A percentile compares a stretch with the other conserved stretches of the same genome.
Evolutionary conservation across 2,329 filamentous ascomycete species (phyloP).

Genomic region (Diaporthe amygdali): DNA sequence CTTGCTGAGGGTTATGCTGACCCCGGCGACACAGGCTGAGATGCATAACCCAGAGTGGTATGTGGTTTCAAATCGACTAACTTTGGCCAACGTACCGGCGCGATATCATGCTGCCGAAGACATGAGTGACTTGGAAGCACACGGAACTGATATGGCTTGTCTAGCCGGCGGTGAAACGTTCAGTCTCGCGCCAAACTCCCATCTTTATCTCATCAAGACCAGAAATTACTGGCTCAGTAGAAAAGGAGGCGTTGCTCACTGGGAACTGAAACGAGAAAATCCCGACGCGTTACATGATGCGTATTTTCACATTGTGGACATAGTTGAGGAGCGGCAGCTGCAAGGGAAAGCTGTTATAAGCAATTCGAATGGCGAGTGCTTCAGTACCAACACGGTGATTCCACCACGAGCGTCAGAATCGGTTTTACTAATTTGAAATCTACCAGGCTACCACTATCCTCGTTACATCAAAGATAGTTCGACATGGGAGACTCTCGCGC

Average conservation of each 20-base stretch:
- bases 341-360: background rate
- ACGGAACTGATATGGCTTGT: background rate
- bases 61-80: background rate
- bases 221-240: background rate
- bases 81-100: background rate
- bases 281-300: background rate
- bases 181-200: background rate
- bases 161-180: background rate
- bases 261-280: background rate
- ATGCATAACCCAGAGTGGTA: slow-evolving; percentile 1
- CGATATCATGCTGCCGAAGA: background rate
- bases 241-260: background rate
- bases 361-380: background rate
- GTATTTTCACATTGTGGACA: background rate
- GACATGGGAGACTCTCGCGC: background rate
- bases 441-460: background rate
- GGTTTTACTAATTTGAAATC: background rate
- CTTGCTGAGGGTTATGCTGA: background rate
- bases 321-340: background rate
- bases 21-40: background rate
- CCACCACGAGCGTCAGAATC: too few relatives aligned
- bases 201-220: background rate
- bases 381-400: background rate
- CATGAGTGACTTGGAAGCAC: background rate
- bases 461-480: background rate